phyloP scores from a whole-genome alignment of 805 yeast genomes.

The Ogataea pini region DNA sequence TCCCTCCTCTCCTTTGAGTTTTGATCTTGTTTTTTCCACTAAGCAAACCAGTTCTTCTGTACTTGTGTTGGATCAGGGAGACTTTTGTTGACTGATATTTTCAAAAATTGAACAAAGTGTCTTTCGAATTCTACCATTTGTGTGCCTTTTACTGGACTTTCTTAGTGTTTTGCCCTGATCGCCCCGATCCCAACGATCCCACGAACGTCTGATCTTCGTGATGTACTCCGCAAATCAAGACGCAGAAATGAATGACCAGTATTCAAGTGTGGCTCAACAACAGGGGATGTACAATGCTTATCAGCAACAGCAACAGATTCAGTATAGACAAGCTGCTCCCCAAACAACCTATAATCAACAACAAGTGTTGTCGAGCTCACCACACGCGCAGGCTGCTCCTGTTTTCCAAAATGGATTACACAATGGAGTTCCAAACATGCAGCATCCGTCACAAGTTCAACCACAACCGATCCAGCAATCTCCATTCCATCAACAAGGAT shows the following conservation, averaged over 20 bases:
- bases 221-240: constrained; percentile 15
- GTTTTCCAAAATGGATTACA: constrained; percentile 22
- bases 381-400: constrained; percentile 19
- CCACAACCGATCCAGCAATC: constrained; percentile 14
- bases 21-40: not conserved
- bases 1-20: not conserved
- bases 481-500: constrained; percentile 10
- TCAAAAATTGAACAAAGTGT: too few relatives aligned
- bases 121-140: not conserved
- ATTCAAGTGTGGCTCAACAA: constrained; percentile 23
- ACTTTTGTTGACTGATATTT: too few relatives aligned
- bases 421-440: constrained; percentile 28
- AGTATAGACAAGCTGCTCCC: constrained; percentile 19
- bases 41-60: not conserved
- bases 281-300: constrained; percentile 16
- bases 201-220: too few relatives aligned
- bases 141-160: not conserved
- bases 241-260: constrained; percentile 9
- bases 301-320: constrained; percentile 38
- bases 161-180: constrained; percentile 1
- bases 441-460: constrained; percentile 25
- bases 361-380: constrained; percentile 10
- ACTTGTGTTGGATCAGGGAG: not conserved
- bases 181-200: not conserved
- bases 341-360: constrained; percentile 7